Evolutionary conservation across 2,329 filamentous ascomycete species (phyloP), one percentile per base, ranked within the genome.

Genomic region (Calonectria fujianensis): DNA sequence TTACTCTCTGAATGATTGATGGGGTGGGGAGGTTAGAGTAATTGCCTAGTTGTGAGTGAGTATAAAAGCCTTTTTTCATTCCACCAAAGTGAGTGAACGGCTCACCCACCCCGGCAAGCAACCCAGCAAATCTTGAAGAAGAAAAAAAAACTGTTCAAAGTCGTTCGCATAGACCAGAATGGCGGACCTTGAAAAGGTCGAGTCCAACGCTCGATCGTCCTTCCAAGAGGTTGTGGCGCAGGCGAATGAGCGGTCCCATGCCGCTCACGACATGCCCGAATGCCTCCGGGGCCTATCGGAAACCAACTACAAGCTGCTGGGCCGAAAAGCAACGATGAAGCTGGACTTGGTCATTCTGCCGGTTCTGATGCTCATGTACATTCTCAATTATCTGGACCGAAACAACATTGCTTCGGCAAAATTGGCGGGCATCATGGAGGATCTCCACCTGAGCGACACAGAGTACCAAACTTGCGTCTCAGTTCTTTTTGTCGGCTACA

Each of bases 381-480:
- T 87, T n/a, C 74, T 87, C 37, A 86, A 86, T 75, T 86, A 85
- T 41, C 78, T 87, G 61, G 85, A 86, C 69, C 82, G 85, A 0
- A 75, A 77, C 31, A 79, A 79, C 24, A 45, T 81, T 7, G 79
- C 79, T 0, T 72, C 74, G 6, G 79, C 79, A 5, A 74, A 78
- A 4, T 71, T 79, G 9, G 70, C 73, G 4, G 75, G 75, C 4
- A 76, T 87, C 74, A 86, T 85, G 59, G 76, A 88, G 10, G 84
- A 86, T 67, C 82, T 86, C 16, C 81, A 75, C 11, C 72, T 86
- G 27, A 83, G 84, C 0, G 85, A 86, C 76, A 63, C 81, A 73
- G 80, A 86, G 29, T 77, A 77, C 72, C 78, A 88, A 79, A 87
- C 86, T 0, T 82, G 84, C 2, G 84, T 88, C 41, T 81, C 78